Conservation (phyloP, 352 stramenopile genomes). For the Pythium inflatum region DNA sequence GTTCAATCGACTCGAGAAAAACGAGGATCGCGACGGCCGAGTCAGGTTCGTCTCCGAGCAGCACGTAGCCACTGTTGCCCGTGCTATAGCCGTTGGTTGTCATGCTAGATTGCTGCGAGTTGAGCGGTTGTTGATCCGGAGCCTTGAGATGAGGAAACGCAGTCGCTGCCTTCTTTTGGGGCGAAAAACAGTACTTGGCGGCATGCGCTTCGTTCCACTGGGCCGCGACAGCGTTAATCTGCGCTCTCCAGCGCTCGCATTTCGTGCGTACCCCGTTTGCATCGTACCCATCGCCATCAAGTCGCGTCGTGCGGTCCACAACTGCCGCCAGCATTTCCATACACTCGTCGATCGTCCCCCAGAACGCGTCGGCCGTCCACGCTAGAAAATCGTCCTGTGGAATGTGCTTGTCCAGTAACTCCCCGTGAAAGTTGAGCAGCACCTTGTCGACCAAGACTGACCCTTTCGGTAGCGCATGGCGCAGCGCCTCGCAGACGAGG, state of each 20-base stretch:
- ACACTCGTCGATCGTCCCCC: conserved; percentile 3
- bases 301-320: not conserved
- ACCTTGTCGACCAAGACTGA: conserved; percentile 24
- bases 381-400: conserved; percentile 19
- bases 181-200: not conserved
- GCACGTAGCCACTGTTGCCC: not conserved
- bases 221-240: not conserved
- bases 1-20: not conserved
- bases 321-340: conserved; percentile 20
- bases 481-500: conserved; percentile 44
- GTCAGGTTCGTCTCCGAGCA: not conserved
- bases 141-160: conserved; percentile 1
- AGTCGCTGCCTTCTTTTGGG: not conserved
- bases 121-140: conserved; percentile 10
- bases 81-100: too few species aligned
- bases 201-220: conserved; percentile 7
- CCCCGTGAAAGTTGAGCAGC: not conserved
- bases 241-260: not conserved
- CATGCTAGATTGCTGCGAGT: not conserved
- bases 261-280: not conserved
- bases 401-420: not conserved
- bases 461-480: conserved; percentile 41
- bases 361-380: not conserved
- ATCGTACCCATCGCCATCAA: conserved; percentile 13
- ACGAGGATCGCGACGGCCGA: conserved; percentile 17